Base-by-base conservation (phyloP, 371 early-diverging fungal species). In the Syncephalis fuscata region DNA sequence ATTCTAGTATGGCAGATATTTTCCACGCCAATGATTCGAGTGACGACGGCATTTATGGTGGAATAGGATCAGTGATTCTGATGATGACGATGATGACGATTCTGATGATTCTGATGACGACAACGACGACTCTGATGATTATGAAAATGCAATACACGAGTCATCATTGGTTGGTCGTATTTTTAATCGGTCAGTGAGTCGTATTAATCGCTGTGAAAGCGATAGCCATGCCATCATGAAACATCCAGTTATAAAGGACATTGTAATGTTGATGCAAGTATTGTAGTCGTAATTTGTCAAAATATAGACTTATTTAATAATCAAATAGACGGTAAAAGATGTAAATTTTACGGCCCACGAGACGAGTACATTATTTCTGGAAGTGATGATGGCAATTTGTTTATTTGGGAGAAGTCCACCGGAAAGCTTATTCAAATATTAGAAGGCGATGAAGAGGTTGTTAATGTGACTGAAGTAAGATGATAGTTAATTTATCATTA, bases 361-460 rank as follows among this genome's bases (percentile, higher is more conserved):
- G 78, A 76, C 48, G 72, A 72, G 48, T 85, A 78, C 48, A 61
- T 89, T 24, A 70, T 79, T 32, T 80, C 81, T 1, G 89, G 89
- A 0, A 78, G 79, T 1, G 89, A 89, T 51, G 85, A 82, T 52
- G 85, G 88, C 1, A 64, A 68, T 21, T 50, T 78, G 5, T 83
- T 77, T 54, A 59, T 87, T 45, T 89, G 87, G 87, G 73, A 80
- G 53, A 78, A 78, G 54, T 52, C 58, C 41, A 70, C 78, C 1
- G 63, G 67, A 48, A 62, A 64, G 20, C 55, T 86, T 9, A 59
- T 82, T 2, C 77, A 82, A 47, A 65, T 82, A 39, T 48, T 85
- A 83, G 88, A 51, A 53, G 50, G 54, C 49, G 59, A 55, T 44
- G 54, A 49, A 8, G 73, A 74, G 20, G 65, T 71, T 7, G 78